phyloP scores from a whole-genome alignment of 2,329 filamentous ascomycete genomes.

The Diaporthe caulivora region DNA sequence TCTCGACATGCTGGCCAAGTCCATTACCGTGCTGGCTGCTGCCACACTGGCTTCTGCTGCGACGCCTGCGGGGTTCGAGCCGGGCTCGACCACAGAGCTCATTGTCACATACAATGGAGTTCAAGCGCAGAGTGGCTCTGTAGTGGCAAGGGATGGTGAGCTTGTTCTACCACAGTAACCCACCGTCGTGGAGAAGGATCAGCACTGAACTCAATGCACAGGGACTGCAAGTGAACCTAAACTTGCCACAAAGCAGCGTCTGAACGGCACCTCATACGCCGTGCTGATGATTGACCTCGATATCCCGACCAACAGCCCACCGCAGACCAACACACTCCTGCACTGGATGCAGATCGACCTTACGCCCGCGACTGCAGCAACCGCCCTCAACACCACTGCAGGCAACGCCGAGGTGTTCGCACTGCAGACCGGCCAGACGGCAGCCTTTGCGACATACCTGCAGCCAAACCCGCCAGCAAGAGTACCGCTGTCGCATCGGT shows the following conservation, averaged over 20 bases:
- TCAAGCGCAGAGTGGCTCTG: slow-evolving; percentile 53
- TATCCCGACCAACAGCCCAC: slow-evolving; percentile 57
- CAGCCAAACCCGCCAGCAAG: slow-evolving; percentile 54
- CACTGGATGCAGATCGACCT: slow-evolving; percentile 60
- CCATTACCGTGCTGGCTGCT: slow-evolving; percentile 48
- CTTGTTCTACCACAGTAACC: not conserved
- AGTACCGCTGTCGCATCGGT: slow-evolving; percentile 54
- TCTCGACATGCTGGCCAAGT: slow-evolving; percentile 50
- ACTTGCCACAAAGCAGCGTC: slow-evolving; percentile 51
- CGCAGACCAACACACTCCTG: slow-evolving; percentile 53
- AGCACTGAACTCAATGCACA: slow-evolving; percentile 39
- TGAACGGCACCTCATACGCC: slow-evolving; percentile 56
- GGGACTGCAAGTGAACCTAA: slow-evolving; percentile 51
- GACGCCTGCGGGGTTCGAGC: slow-evolving; percentile 57
- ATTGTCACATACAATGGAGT: slow-evolving; percentile 55
- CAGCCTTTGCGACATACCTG: slow-evolving; percentile 50
- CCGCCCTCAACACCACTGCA: slow-evolving; percentile 46
- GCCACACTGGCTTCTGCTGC: slow-evolving; percentile 51
- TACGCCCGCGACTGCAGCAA: slow-evolving; percentile 44
- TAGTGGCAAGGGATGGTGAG: slow-evolving; percentile 54
- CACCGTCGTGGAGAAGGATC: not conserved
- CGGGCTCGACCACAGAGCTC: slow-evolving; percentile 52
- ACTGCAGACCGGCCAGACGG: slow-evolving; percentile 46
- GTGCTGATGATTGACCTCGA: slow-evolving; percentile 61
- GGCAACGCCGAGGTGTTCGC: slow-evolving; percentile 47